These are phyloP conservation scores for Casuarina glauca DNA, from an alignment of 306 rosid species.

Conservation along the genomic window DNA sequence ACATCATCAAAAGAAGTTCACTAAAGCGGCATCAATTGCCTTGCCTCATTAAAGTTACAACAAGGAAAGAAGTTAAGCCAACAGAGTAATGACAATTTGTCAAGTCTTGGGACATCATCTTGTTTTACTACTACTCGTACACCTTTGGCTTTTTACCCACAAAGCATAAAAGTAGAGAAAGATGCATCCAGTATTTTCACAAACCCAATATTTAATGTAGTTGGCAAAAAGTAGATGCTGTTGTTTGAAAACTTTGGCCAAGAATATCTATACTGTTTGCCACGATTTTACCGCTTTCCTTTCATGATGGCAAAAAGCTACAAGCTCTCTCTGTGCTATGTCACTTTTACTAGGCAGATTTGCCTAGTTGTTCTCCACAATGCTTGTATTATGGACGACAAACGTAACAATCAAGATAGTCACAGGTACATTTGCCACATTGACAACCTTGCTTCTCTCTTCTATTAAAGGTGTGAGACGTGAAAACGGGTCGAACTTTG, in stretches of 20 bases:
- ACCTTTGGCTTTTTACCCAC: constrained; percentile 36
- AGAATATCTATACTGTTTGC: constrained; percentile 39
- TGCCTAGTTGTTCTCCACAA: not conserved
- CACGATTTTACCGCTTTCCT: constrained; percentile 29
- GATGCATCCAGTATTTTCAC: constrained; percentile 10
- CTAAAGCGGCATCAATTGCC: constrained; percentile 45
- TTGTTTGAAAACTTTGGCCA: constrained; percentile 28
- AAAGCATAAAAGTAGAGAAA: constrained; percentile 17
- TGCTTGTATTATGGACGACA: not conserved
- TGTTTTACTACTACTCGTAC: constrained; percentile 47
- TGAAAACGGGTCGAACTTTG: too few relatives aligned
- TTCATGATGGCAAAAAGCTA: constrained; percentile 10
- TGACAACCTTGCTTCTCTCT: not conserved
- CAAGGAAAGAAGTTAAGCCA: constrained; percentile 20
- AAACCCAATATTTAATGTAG: not conserved
- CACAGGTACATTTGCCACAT: not conserved
- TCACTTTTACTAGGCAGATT: not conserved
- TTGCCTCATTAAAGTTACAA: constrained; percentile 38
- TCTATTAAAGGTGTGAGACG: not conserved
- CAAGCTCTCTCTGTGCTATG: not conserved
- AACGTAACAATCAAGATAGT: too few relatives aligned
- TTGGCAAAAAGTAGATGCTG: constrained; percentile 27
- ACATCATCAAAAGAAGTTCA: constrained; percentile 66
- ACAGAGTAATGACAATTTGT: constrained; percentile 34
- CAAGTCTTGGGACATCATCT: constrained; percentile 42